phyloP scores from a whole-genome alignment of 202 grass and related monocot species.

The Saccharum hybrid region DNA sequence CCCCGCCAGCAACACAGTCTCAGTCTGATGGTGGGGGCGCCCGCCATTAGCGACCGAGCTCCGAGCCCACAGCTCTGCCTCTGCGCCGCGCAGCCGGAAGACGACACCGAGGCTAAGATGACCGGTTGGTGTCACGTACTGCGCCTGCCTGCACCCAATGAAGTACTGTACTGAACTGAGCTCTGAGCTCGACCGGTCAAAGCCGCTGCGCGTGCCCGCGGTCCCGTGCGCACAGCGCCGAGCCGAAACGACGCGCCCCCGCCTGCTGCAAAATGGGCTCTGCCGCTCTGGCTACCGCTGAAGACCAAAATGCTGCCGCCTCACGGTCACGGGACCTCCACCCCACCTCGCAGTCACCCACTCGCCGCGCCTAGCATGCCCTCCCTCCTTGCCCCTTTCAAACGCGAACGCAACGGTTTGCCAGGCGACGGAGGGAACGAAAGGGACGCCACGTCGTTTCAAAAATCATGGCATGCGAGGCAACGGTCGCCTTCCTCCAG shows the following conservation, averaged over 20 bases:
- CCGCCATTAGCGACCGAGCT: not conserved
- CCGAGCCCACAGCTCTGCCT: not conserved
- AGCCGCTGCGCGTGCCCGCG: slow-evolving; percentile 13
- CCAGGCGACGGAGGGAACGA: not conserved
- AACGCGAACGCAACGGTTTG: slow-evolving; percentile 25
- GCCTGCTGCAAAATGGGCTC: not conserved
- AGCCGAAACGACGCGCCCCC: slow-evolving; percentile 26
- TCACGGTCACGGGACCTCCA: not conserved
- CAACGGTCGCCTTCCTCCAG: slow-evolving; percentile 44
- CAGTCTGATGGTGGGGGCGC: not conserved
- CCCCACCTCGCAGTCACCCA: not conserved
- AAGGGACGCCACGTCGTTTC: slow-evolving; percentile 47
- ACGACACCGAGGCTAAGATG: not conserved
- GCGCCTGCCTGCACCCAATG: not conserved
- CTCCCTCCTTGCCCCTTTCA: not conserved
- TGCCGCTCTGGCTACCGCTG: not conserved
- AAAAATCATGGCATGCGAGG: not conserved
- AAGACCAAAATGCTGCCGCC: not conserved
- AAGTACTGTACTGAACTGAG: not conserved
- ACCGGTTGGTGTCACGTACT: slow-evolving; percentile 14
- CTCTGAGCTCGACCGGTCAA: slow-evolving; percentile 14
- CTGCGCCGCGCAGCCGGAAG: not conserved
- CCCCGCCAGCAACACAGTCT: too few species aligned
- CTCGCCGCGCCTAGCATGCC: too few species aligned
- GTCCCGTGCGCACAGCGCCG: slow-evolving; percentile 22